A percentile compares a stretch with the other conserved stretches of the same genome.
Conservation (phyloP, 129 eudicot genomes). For the Erigeron canadensis region DNA sequence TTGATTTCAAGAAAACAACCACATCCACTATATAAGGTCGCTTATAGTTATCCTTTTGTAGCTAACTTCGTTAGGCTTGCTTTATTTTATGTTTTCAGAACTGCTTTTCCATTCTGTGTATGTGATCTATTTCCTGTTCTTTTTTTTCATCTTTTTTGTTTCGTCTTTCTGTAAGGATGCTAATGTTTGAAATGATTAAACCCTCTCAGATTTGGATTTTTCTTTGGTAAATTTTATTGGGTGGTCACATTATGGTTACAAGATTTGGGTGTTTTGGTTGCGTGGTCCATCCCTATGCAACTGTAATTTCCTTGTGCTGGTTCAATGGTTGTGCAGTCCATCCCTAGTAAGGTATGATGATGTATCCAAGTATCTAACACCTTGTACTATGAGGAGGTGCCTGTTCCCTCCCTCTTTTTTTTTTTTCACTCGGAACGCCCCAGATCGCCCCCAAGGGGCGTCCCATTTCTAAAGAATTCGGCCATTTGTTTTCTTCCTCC, state of each 20-base stretch:
- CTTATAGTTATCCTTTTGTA: not conserved
- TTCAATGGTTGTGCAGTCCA: not conserved
- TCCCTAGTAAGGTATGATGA: not conserved
- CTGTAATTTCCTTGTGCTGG: not conserved
- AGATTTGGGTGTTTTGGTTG: constrained; percentile 21
- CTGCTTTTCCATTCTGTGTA: constrained; percentile 1
- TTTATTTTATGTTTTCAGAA: constrained; percentile 1
- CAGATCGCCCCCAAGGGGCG: no score
- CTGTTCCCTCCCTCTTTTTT: no score
- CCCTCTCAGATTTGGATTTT: constrained; percentile 1
- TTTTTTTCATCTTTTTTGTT: not conserved
- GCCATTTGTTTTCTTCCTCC: no score
- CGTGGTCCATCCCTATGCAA: not conserved
- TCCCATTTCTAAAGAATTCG: no score
- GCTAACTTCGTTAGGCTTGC: constrained; percentile 27
- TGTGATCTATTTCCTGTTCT: constrained; percentile 20
- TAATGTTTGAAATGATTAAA: constrained; percentile 16
- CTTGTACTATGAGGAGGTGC: no score
- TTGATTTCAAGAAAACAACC: constrained; percentile 91
- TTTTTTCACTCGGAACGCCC: no score
- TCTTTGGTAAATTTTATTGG: constrained; percentile 14
- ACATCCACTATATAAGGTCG: constrained; percentile 32
- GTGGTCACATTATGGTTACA: not conserved
- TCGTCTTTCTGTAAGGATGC: constrained; percentile 20
- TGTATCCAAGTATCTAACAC: not conserved